Evolutionary conservation across 257 asterid genomes (phyloP), one percentile per base, ranked within the genome.

Genomic region (Catharanthus roseus): DNA sequence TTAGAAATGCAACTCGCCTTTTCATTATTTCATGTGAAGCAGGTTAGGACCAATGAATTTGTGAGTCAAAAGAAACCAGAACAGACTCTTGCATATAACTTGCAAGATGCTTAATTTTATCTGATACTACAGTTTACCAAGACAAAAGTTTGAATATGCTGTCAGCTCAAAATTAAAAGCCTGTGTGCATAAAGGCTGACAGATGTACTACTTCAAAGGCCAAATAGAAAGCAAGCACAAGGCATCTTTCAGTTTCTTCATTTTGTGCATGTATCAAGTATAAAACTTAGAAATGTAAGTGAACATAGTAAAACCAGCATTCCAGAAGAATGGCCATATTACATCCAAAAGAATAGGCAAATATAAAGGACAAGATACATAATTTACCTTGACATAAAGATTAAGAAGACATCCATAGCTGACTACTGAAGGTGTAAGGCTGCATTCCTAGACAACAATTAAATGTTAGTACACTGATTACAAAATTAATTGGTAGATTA

Each of bases 341-440:
- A 53, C 29, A 39, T 34, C 45, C 31, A 51, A 65, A 31, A 29
- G 28, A 67, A 41, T 42, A 19, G 16, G 56, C 57, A 39, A 50
- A 72, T 45, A 26, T 41, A n/a, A 72, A 76, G 31, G 36, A 26
- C 38, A 71, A 63, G 15, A 10, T 26, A 39, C 21, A 70, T 44
- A 47, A 39, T 31, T 78, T 85, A 93, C 98, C 98, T 95, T 95
- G 76, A 83, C 85, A 80, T 88, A 87, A 65, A 89, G 90, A 83
- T 95, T 95, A 72, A 95, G 88, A 79, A 91, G 96, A 68, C 99
- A 95, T 74, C 99, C 99, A 67, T 86, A 91, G 74, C 92, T 95
- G 83, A 91, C 64, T 58, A 95, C 79, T 26, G 96, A 86, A 80
- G 99, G 96, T 49, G 86, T 77, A 80, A 86, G 87, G 74, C 99